Conservation (phyloP, 371 early-diverging fungal species). For the Umbelopsis sp. region DNA sequence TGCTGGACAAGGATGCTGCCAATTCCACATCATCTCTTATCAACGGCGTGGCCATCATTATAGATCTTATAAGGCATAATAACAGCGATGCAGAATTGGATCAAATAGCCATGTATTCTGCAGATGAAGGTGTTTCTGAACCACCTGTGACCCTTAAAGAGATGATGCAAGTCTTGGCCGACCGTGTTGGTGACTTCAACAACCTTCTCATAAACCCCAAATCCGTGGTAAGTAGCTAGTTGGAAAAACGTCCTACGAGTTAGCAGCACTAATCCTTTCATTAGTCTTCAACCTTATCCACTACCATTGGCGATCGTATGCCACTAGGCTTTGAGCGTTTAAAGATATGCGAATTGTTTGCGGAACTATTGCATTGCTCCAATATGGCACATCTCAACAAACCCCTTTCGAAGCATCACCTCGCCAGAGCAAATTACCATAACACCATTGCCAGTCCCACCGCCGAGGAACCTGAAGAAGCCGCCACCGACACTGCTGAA, state of each 20-base stretch:
- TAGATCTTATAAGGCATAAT: conserved; percentile 94
- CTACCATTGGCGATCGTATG: conserved; percentile 66
- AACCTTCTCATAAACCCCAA: conserved; percentile 59
- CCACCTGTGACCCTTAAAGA: conserved; percentile 63
- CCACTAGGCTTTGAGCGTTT: conserved; percentile 94
- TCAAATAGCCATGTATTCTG: conserved; percentile 31
- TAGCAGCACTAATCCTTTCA: conserved; percentile 10
- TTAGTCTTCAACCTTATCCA: conserved; percentile 52
- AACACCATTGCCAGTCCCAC: neutral
- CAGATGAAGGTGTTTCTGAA: conserved; percentile 25
- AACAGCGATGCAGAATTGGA: conserved; percentile 58
- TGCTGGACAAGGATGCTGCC: conserved; percentile 83
- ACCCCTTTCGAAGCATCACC: neutral
- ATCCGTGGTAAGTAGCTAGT: conserved; percentile 50
- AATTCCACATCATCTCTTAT: conserved; percentile 82
- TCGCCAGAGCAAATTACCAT: neutral
- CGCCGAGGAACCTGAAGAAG: conserved; percentile 9
- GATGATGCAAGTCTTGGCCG: conserved; percentile 78
- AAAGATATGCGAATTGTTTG: conserved; percentile 94
- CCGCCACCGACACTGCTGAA: conserved; percentile 14
- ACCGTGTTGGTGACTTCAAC: conserved; percentile 70
- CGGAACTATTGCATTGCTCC: conserved; percentile 89
- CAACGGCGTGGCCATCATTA: conserved; percentile 91
- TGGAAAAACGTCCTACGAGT: conserved; percentile 1
- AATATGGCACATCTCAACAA: conserved; percentile 74